Percentiles rank a stretch among this genome's conserved stretches.
phyloP scores from a whole-genome alignment of 192 early-diverging fungal genomes.

The Entomortierella parvispora region DNA sequence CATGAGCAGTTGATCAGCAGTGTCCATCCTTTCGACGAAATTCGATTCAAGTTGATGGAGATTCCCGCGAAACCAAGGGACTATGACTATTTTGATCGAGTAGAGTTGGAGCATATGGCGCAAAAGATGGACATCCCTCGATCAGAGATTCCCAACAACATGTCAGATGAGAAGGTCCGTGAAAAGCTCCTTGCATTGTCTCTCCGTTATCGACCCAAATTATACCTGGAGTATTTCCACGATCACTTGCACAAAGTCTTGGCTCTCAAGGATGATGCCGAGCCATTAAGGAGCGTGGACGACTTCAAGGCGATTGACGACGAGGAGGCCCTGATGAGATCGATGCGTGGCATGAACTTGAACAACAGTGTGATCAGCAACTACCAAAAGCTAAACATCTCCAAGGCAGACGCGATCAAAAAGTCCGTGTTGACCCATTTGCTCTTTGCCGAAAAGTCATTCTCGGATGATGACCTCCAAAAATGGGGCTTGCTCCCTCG shows the following conservation, averaged over 20 bases:
- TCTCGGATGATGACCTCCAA: constrained; percentile 21
- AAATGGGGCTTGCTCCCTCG: constrained; percentile 22
- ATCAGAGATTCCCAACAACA: background rate
- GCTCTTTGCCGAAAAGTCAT: constrained; percentile 14
- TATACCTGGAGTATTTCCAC: constrained; percentile 27
- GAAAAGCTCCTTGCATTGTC: background rate
- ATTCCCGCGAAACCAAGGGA: background rate
- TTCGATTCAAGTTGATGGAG: constrained; percentile 29
- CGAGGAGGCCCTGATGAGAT: constrained; percentile 10
- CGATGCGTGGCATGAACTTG: constrained; percentile 11
- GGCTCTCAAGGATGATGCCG: constrained; percentile 9
- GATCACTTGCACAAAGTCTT: constrained; percentile 22
- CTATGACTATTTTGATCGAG: background rate
- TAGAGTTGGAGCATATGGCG: constrained; percentile 9
- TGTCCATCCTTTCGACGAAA: constrained; percentile 29
- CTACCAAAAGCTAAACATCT: background rate
- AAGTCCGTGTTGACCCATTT: constrained; percentile 23
- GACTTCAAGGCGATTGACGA: constrained; percentile 17
- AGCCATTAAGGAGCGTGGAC: constrained; percentile 9
- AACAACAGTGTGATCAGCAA: constrained; percentile 2
- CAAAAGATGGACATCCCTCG: constrained; percentile 3
- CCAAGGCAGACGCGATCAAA: constrained; percentile 14
- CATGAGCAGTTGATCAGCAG: constrained; percentile 14
- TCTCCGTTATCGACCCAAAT: constrained; percentile 8
- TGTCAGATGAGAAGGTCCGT: constrained; percentile 3